Evolutionary conservation across 2,329 filamentous ascomycete genomes (phyloP), one percentile per base, ranked within the genome.

Genomic region (Aspergillus transmontanensis): DNA sequence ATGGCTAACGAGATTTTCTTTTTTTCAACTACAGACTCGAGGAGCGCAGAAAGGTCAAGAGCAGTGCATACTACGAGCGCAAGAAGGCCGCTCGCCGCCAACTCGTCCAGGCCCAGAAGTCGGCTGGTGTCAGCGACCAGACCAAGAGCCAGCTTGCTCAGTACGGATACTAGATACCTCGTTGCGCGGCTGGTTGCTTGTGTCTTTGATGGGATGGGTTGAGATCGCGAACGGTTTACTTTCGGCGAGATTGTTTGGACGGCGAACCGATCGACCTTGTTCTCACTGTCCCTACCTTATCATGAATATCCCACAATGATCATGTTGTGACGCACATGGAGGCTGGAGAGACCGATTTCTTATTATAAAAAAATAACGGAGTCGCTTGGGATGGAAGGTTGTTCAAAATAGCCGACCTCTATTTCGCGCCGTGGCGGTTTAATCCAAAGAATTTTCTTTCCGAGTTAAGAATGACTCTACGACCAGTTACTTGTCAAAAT

Each of bases 21-120:
- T 46, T 23, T 46, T 48, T 28, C 10, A 14, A 55, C 58, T 64
- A 74, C 78, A 98, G 95, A 85, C 89, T 99, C 80, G 95, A 99
- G 89, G 95, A 99, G 89, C 90, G 94, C 85, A 92, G 95, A 88
- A 99, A 99, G 89, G 94, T 96, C 84, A 99, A 98, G 93, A 91
- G 93, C 80, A 89, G 91, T 76, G 95, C 95, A 82, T 99, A 97
- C 91, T 98, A 98, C 89, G 94, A 96, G 89, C 93, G 94, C 89
- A 99, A 98, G 95, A 97, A 96, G 93, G 89, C 93, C 75, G 91
- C 91, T 76, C 88, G 90, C 82, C 92, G 91, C 88, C 92, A 96
- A 86, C 85, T 97, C 76, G 86, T 89, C 75, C 92, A 97, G 81
- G 94, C 94, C 76, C 91, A 96, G 90, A 94, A 94, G 90, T 91